Evolutionary conservation across 345 rosid genomes (phyloP).

Genomic region (Syzygium aqueum): DNA sequence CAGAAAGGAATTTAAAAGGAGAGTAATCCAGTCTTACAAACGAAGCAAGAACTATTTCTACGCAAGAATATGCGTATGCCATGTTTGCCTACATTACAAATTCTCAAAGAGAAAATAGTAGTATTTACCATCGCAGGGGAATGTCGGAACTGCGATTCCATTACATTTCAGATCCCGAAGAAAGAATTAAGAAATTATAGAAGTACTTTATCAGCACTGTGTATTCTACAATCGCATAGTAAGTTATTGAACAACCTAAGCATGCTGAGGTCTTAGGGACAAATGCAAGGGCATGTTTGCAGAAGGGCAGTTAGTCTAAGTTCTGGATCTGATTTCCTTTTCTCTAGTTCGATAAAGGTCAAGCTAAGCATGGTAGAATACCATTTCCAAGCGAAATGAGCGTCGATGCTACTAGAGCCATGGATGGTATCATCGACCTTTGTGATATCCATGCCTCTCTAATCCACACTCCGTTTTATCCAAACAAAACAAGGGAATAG

Average conservation of each 20-base stretch:
- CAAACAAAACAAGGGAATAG: neutral
- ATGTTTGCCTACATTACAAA: neutral
- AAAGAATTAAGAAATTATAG: neutral
- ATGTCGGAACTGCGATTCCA: neutral
- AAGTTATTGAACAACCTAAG: neutral
- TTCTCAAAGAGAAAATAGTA: neutral
- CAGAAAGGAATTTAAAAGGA: neutral
- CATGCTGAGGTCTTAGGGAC: neutral
- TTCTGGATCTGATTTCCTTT: neutral
- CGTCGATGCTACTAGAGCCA: neutral
- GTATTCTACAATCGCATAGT: neutral
- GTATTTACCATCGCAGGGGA: neutral
- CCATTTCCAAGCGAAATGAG: neutral
- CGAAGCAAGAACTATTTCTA: neutral
- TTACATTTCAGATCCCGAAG: neutral
- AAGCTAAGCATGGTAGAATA: neutral
- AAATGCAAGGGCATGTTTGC: neutral
- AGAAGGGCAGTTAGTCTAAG: neutral
- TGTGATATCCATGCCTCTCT: neutral
- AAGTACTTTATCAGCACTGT: neutral
- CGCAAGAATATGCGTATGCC: neutral
- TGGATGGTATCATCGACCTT: neutral
- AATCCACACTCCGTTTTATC: neutral
- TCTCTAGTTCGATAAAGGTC: neutral
- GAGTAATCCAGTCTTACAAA: neutral